These are phyloP conservation scores for Talaromyces islandicus DNA, from an alignment of 2,329 filamentous ascomycete genomes.

Conservation along the genomic window DNA sequence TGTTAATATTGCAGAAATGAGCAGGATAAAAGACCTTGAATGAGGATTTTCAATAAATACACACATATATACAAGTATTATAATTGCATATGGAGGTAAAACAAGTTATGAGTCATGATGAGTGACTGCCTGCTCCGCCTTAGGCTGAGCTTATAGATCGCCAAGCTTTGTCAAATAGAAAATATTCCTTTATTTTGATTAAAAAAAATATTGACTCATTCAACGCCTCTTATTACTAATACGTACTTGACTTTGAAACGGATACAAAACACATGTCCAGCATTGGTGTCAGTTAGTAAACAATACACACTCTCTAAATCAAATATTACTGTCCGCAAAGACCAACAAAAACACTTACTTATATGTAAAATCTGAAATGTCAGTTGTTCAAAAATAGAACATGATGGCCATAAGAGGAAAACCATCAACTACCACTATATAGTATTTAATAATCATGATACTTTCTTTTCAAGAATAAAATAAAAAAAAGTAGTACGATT, in stretches of 20 bases:
- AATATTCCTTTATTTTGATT: not conserved
- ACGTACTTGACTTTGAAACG: no score
- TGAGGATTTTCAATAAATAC: not conserved
- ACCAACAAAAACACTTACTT: no score
- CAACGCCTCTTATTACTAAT: not conserved
- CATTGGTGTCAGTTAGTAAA: no score
- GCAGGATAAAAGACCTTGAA: not conserved
- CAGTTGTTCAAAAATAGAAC: no score
- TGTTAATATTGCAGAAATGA: not conserved
- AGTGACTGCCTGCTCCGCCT: not conserved
- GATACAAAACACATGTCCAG: not conserved
- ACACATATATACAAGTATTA: not conserved
- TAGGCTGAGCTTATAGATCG: not conserved
- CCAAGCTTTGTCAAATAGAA: not conserved
- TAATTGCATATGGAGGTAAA: not conserved
- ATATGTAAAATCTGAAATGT: no score
- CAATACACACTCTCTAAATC: no score
- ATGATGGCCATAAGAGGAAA: no score
- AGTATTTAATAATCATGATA: no score
- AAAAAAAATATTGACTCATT: not conserved
- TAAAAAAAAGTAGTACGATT: not conserved
- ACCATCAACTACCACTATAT: no score
- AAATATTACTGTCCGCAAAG: no score
- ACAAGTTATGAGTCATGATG: not conserved
- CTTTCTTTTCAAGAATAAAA: not conserved